phyloP scores from a whole-genome alignment of 345 rosid species.

The Dovyalis caffra region DNA sequence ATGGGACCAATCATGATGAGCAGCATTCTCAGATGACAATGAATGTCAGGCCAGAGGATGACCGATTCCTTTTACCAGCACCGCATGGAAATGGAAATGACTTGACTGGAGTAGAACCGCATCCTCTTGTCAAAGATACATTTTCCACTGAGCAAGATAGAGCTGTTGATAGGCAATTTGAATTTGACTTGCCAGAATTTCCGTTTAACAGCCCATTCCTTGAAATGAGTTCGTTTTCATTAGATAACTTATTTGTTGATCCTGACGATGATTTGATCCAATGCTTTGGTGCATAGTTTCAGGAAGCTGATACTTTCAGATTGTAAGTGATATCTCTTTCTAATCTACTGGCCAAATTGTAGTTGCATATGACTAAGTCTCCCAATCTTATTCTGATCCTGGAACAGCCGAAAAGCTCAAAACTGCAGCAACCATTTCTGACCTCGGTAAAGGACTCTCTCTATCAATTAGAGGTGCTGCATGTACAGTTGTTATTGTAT shows the following conservation, averaged over 20 bases:
- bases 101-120: conserved; percentile 37
- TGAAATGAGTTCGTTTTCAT: not conserved
- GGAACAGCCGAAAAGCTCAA: conserved; percentile 2
- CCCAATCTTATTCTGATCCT: not conserved
- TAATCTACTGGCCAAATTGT: not conserved
- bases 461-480: conserved; percentile 5
- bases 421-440: not conserved
- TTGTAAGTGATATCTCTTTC: conserved; percentile 2
- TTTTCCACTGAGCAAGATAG: conserved; percentile 58
- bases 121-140: conserved; percentile 36
- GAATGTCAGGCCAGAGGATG: conserved; percentile 37
- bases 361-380: not conserved
- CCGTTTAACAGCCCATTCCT: not conserved
- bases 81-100: conserved; percentile 43
- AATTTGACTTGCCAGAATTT: conserved; percentile 17
- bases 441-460: not conserved
- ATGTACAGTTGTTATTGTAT: not conserved
- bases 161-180: conserved; percentile 51
- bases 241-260: not conserved
- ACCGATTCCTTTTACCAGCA: conserved; percentile 31
- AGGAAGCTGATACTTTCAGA: not conserved
- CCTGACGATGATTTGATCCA: conserved; percentile 22
- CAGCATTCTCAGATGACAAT: conserved; percentile 43
- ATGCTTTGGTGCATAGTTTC: conserved; percentile 27
- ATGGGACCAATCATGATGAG: conserved; percentile 40